Percentiles rank a stretch among this genome's conserved stretches.
Conservation (phyloP, 805 yeast genomes). For the Ogataea ganodermae region DNA sequence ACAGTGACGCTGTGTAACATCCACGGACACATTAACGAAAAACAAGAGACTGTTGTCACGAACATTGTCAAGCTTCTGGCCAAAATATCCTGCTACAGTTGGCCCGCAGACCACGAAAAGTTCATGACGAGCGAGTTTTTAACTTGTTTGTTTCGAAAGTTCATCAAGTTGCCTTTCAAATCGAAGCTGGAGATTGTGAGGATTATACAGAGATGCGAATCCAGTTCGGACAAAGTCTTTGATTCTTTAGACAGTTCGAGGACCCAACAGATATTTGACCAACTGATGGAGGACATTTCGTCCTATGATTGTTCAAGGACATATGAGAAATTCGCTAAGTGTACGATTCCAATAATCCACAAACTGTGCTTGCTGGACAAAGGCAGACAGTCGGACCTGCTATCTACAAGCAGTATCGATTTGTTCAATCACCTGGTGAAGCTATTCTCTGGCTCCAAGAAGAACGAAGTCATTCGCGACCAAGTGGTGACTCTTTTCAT, state of each 20-base stretch:
- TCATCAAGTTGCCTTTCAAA: conserved; percentile 16
- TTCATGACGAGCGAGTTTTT: conserved; percentile 20
- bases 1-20: conserved; percentile 14
- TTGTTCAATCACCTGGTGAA: conserved; percentile 15
- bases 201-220: conserved; percentile 15
- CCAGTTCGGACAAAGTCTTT: conserved; percentile 8
- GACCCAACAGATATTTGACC: conserved; percentile 21
- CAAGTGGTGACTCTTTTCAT: conserved; percentile 17
- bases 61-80: conserved; percentile 14
- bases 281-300: conserved; percentile 20
- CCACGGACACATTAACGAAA: conserved; percentile 19
- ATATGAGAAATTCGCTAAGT: conserved; percentile 17
- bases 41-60: conserved; percentile 10
- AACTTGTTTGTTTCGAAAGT: conserved; percentile 17
- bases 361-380: conserved; percentile 19
- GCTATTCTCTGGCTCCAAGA: conserved; percentile 9
- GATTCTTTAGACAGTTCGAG: conserved; percentile 14
- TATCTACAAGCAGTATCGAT: conserved; percentile 19
- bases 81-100: conserved; percentile 17
- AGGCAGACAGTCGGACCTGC: conserved; percentile 16
- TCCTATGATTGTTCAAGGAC: conserved; percentile 15
- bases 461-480: conserved; percentile 10
- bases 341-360: conserved; percentile 17
- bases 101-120: conserved; percentile 9
- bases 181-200: conserved; percentile 20